Evolutionary conservation across 129 eudicot genomes (phyloP).

Genomic region (Cynara cardunculus): DNA sequence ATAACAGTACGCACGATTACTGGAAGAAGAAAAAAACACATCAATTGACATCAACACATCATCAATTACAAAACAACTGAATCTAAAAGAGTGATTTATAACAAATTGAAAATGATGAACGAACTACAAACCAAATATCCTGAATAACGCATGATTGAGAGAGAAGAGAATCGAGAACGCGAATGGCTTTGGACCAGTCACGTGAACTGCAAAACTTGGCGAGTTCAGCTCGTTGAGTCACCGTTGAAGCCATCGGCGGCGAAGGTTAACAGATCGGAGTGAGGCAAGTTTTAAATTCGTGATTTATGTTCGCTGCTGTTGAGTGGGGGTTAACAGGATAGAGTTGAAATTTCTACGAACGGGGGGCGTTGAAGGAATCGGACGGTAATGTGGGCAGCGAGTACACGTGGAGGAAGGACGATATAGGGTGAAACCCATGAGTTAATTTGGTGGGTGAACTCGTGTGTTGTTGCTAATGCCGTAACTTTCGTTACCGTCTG

Average conservation of each 20-base stretch:
- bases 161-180: constrained; percentile 84
- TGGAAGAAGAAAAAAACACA: constrained; percentile 19
- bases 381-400: constrained; percentile 29
- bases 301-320: constrained; percentile 1
- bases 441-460: constrained; percentile 10
- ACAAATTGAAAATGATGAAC: neutral
- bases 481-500: constrained; percentile 4
- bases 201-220: constrained; percentile 83
- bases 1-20: constrained; percentile 98
- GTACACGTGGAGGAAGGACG: constrained; percentile 31
- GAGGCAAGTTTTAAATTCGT: neutral
- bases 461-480: constrained; percentile 9
- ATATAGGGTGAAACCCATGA: constrained; percentile 19
- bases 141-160: constrained; percentile 70
- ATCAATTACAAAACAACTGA: constrained; percentile 1
- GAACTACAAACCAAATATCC: constrained; percentile 65
- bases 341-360: constrained; percentile 27
- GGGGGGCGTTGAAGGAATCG: constrained; percentile 38
- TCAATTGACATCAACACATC: neutral
- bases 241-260: constrained; percentile 65
- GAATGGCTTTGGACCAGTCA: constrained; percentile 98
- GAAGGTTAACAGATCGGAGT: constrained; percentile 30
- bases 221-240: constrained; percentile 65
- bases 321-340: constrained; percentile 23
- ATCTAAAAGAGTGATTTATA: neutral